A percentile compares a stretch with the other conserved stretches of the same genome.
Conservation (phyloP, 768 basidiomycete genomes). For the Rossbeevera mucosa region DNA sequence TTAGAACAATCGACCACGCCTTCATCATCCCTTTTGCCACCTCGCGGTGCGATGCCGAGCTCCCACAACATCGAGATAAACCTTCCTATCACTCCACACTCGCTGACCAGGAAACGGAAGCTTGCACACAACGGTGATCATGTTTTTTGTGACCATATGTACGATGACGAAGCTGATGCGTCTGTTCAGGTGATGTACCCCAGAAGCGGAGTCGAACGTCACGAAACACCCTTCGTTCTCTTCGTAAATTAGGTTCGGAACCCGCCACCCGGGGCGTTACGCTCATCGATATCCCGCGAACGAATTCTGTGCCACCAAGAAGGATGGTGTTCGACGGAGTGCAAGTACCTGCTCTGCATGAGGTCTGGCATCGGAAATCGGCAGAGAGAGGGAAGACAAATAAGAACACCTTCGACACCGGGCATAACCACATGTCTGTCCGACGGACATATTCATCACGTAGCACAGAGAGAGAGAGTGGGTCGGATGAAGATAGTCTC, state of each 20-base stretch:
- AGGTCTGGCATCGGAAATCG: conserved; percentile 11
- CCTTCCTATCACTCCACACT: neutral
- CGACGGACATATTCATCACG: neutral
- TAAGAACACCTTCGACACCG: neutral
- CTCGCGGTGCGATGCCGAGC: neutral
- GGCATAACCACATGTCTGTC: neutral
- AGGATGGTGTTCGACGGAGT: conserved; percentile 30
- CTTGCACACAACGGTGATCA: conserved; percentile 4
- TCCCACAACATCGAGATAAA: neutral
- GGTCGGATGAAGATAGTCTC: conserved; percentile 22
- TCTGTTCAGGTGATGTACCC: conserved; percentile 13
- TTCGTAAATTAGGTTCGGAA: conserved; percentile 27
- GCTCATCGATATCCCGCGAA: conserved; percentile 14
- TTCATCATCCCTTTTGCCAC: neutral
- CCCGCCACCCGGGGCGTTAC: conserved; percentile 25
- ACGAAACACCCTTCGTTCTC: conserved; percentile 6
- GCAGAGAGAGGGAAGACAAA: neutral
- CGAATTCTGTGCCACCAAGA: conserved; percentile 21
- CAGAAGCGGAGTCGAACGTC: conserved; percentile 22
- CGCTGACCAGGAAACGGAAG: conserved; percentile 10
- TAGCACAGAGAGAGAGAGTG: neutral
- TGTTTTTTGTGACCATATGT: neutral
- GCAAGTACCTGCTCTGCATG: conserved; percentile 24
- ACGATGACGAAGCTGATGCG: conserved; percentile 5
- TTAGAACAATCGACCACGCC: conserved; percentile 1